These are phyloP conservation scores for Lenzites betulinus DNA, from an alignment of 768 basidiomycete species.

Conservation along the genomic window DNA sequence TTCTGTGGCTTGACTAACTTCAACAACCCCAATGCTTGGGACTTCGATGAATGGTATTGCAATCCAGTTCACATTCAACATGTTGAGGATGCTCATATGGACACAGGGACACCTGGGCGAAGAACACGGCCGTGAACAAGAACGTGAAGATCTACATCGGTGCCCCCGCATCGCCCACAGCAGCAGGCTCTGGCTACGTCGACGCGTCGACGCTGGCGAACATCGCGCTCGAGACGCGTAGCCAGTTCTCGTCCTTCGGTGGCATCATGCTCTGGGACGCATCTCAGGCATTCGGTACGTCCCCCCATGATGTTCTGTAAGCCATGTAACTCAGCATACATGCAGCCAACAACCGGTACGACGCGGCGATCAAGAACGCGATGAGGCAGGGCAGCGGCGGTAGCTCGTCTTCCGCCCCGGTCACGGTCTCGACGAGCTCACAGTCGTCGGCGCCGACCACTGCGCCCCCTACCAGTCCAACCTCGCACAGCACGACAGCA, in stretches of 20 bases:
- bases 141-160: constrained; percentile 69
- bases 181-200: constrained; percentile 65
- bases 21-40: constrained; percentile 48
- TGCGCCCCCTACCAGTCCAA: constrained; percentile 12
- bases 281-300: constrained; percentile 24
- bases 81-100: neutral
- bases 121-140: constrained; percentile 54
- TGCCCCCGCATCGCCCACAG: constrained; percentile 57
- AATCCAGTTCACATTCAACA: too few species aligned
- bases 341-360: constrained; percentile 29
- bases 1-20: constrained; percentile 57
- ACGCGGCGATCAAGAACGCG: constrained; percentile 28
- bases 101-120: constrained; percentile 65
- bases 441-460: constrained; percentile 13
- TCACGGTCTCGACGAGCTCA: constrained; percentile 11
- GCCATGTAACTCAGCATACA: neutral
- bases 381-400: constrained; percentile 20
- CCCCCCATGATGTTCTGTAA: constrained; percentile 5
- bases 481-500: constrained; percentile 14
- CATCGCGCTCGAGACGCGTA: constrained; percentile 52
- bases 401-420: constrained; percentile 10
- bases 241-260: constrained; percentile 65
- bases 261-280: constrained; percentile 53
- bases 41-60: constrained; percentile 54
- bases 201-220: constrained; percentile 45